phyloP scores from a whole-genome alignment of 129 eudicot species.

The Chrysanthemum makinoi region DNA sequence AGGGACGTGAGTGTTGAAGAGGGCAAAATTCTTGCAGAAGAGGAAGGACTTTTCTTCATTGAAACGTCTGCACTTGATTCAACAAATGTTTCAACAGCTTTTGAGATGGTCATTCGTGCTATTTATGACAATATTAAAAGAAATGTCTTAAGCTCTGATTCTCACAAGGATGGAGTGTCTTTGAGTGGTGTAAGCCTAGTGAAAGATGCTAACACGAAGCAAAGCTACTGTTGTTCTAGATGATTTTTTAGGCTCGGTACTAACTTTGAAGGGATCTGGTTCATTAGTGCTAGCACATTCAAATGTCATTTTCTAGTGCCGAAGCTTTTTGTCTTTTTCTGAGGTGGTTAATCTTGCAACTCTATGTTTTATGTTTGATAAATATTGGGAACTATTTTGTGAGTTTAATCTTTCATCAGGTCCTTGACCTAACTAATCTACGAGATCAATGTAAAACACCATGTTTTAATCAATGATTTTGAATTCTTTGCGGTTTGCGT shows the following conservation, averaged over 20 bases:
- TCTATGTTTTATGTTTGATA: slow-evolving; percentile 13
- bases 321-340: slow-evolving; percentile 6
- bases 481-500: neutral
- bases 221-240: slow-evolving; percentile 60
- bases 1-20: slow-evolving; percentile 72
- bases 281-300: neutral
- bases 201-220: slow-evolving; percentile 40
- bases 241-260: slow-evolving; percentile 16
- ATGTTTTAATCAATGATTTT: neutral
- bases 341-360: slow-evolving; percentile 13
- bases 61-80: slow-evolving; percentile 89
- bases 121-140: slow-evolving; percentile 68
- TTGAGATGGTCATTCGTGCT: slow-evolving; percentile 72
- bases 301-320: neutral
- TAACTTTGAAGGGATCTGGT: slow-evolving; percentile 6
- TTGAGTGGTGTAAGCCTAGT: slow-evolving; percentile 64
- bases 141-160: slow-evolving; percentile 70
- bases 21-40: slow-evolving; percentile 77
- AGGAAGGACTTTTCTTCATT: slow-evolving; percentile 80
- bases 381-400: slow-evolving; percentile 3
- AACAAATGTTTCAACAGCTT: slow-evolving; percentile 68
- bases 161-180: slow-evolving; percentile 76
- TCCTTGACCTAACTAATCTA: neutral
- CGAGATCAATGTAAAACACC: too few relatives aligned
- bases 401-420: slow-evolving; percentile 6